phyloP scores from a whole-genome alignment of 345 rosid genomes.

The Corymbia maculata region DNA sequence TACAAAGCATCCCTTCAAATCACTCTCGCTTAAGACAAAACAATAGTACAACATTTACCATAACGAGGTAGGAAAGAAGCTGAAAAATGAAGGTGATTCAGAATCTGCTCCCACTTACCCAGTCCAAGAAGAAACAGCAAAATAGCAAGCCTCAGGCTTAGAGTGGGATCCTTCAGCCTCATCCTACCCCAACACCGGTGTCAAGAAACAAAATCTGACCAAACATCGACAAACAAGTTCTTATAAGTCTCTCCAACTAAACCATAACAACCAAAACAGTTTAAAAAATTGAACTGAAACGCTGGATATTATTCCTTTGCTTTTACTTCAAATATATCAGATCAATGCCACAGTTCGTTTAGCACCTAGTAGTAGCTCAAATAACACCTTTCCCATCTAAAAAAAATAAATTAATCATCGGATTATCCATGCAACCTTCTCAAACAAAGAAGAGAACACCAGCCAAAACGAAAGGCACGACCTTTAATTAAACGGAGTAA shows the following conservation, averaged over 20 bases:
- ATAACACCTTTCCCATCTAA: neutral
- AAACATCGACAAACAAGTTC: neutral
- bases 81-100: neutral
- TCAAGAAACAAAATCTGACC: neutral
- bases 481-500: neutral
- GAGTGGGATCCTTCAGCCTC: conserved; percentile 35
- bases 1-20: neutral
- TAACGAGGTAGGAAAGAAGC: neutral
- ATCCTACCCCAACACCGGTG: conserved; percentile 22
- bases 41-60: neutral
- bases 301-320: neutral
- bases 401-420: neutral
- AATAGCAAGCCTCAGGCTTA: neutral
- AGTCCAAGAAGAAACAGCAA: neutral
- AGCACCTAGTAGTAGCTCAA: neutral
- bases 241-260: neutral
- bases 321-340: neutral
- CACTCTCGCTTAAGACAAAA: neutral
- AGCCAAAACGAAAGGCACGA: neutral
- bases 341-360: neutral
- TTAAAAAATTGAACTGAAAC: neutral
- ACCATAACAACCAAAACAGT: neutral
- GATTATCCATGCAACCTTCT: neutral
- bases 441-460: neutral
- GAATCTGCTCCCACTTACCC: neutral